Evolutionary conservation across 352 stramenopile genomes (phyloP).

Genomic region (Hyaloperonospora brassicae): DNA sequence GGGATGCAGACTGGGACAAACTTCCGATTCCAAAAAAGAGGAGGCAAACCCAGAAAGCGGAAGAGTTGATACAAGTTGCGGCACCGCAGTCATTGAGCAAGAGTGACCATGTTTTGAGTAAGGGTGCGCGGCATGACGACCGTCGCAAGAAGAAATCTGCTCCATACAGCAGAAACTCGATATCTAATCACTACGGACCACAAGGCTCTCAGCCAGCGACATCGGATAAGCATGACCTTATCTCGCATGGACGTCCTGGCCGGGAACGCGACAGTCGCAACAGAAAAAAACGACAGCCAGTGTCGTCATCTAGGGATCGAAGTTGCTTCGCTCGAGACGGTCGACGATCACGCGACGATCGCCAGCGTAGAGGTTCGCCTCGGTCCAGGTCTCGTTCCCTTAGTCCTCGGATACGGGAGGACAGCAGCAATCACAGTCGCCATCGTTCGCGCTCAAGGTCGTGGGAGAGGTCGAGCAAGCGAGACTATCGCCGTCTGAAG

Average conservation of each 20-base stretch:
- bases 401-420: conserved; percentile 22
- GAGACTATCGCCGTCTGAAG: conserved; percentile 13
- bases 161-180: conserved; percentile 14
- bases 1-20: conserved; percentile 40
- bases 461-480: conserved; percentile 20
- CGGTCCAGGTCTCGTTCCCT: conserved; percentile 26
- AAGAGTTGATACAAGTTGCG: conserved; percentile 5
- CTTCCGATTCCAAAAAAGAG: conserved; percentile 45
- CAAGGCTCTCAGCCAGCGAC: conserved; percentile 9
- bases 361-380: conserved; percentile 20
- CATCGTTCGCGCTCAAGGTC: conserved; percentile 23
- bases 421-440: conserved; percentile 11
- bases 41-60: conserved; percentile 10
- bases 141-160: conserved; percentile 17
- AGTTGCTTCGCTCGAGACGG: conserved; percentile 11
- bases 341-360: conserved; percentile 15
- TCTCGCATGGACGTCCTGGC: conserved; percentile 8
- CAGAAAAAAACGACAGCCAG: conserved; percentile 17
- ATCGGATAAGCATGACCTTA: conserved; percentile 17
- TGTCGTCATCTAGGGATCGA: conserved; percentile 19
- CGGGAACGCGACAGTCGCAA: conserved; percentile 12
- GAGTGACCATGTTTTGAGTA: conserved; percentile 8
- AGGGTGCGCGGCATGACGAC: conserved; percentile 11
- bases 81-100: neutral
- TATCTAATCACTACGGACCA: conserved; percentile 33